A percentile compares a stretch with the other conserved stretches of the same genome.
Evolutionary conservation across 768 basidiomycete species (phyloP).

Genomic region (Russula virescens): DNA sequence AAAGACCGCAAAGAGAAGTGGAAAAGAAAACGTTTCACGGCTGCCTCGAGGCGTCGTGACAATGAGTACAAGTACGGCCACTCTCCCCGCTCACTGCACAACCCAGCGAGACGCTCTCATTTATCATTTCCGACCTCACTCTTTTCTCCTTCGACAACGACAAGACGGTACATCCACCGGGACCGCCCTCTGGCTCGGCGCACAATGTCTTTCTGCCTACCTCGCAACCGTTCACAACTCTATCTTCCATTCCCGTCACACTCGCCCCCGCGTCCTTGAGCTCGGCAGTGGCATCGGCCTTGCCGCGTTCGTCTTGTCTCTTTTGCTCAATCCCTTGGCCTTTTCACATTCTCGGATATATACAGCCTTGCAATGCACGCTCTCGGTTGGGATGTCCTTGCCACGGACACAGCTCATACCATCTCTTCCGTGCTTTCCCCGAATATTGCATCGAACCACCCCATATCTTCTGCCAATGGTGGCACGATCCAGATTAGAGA

Average conservation of each 20-base stretch:
- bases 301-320: slow-evolving; percentile 49
- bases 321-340: not conserved
- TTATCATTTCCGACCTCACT: slow-evolving; percentile 36
- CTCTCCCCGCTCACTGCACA: slow-evolving; percentile 53
- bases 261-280: slow-evolving; percentile 52
- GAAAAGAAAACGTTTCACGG: slow-evolving; percentile 7
- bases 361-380: slow-evolving; percentile 56
- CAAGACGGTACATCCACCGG: slow-evolving; percentile 66
- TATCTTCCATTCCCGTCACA: slow-evolving; percentile 16
- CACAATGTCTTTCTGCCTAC: slow-evolving; percentile 66
- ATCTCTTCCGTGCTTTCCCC: slow-evolving; percentile 52
- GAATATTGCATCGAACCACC: slow-evolving; percentile 54
- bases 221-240: slow-evolving; percentile 42
- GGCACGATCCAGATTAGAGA: slow-evolving; percentile 54
- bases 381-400: slow-evolving; percentile 70
- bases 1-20: slow-evolving; percentile 9
- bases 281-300: slow-evolving; percentile 81
- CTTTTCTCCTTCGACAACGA: slow-evolving; percentile 50
- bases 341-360: slow-evolving; percentile 16
- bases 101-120: slow-evolving; percentile 53
- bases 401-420: slow-evolving; percentile 67
- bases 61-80: not conserved
- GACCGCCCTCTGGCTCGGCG: slow-evolving; percentile 79
- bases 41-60: slow-evolving; percentile 19
- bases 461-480: slow-evolving; percentile 30